phyloP scores from a whole-genome alignment of 2,329 filamentous ascomycete species.

The Talaromyces sp. region DNA sequence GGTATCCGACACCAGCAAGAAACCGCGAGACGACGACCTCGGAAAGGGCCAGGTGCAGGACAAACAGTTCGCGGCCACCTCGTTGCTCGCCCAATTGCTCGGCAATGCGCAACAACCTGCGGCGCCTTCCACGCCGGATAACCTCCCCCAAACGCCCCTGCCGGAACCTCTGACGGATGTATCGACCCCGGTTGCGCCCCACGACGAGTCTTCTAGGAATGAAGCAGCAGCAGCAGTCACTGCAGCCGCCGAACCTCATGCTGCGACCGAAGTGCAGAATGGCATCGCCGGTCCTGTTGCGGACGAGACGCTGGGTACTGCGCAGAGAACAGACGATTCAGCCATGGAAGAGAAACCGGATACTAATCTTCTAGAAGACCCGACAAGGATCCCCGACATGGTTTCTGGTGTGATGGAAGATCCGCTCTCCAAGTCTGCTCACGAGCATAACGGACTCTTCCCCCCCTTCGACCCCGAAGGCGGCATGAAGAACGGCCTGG shows the following conservation, averaged over 20 bases:
- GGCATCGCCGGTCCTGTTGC: neutral
- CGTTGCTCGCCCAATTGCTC: conserved; percentile 38
- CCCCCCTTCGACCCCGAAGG: conserved; percentile 29
- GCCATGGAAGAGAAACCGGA: neutral
- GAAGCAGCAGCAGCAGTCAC: neutral
- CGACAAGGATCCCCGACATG: conserved; percentile 17
- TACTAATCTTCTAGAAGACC: neutral
- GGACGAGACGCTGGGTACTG: neutral
- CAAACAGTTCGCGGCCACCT: conserved; percentile 37
- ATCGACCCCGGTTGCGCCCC: conserved; percentile 7
- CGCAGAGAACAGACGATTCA: neutral
- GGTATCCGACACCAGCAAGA: neutral
- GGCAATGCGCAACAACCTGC: conserved; percentile 26
- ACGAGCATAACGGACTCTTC: conserved; percentile 30
- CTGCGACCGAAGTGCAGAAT: neutral
- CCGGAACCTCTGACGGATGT: conserved; percentile 12
- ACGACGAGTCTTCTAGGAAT: conserved; percentile 5
- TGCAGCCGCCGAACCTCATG: neutral
- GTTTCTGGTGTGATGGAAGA: conserved; percentile 29
- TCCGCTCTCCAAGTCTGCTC: conserved; percentile 24
- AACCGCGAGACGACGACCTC: conserved; percentile 22
- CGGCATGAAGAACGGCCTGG: conserved; percentile 29
- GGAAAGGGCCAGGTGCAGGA: conserved; percentile 26
- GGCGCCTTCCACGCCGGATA: conserved; percentile 14
- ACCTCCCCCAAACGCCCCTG: conserved; percentile 10